A percentile compares a stretch with the other conserved stretches of the same genome.
Conservation (phyloP, 345 rosid genomes). For the Citrus cavaleriei region DNA sequence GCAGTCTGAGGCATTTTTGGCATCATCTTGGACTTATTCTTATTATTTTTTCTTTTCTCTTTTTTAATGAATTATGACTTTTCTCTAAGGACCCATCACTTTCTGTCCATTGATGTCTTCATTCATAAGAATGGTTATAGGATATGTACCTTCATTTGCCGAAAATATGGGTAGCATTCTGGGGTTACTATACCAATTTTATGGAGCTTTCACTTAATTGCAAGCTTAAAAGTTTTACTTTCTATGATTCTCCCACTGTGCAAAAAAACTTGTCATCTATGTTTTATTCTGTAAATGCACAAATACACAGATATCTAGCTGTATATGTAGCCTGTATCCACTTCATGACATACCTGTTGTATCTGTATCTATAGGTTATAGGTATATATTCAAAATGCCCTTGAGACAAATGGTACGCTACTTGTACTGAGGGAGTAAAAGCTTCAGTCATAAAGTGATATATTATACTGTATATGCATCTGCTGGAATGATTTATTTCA, state of each 20-base stretch:
- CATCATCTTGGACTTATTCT: background rate
- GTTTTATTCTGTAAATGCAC: background rate
- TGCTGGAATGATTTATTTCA: background rate
- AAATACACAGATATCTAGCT: background rate
- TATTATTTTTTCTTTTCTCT: background rate
- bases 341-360: background rate
- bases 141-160: background rate
- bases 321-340: background rate
- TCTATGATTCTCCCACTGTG: background rate
- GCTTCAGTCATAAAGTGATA: background rate
- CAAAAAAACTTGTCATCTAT: background rate
- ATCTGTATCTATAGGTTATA: background rate
- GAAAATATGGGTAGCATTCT: background rate
- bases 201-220: background rate
- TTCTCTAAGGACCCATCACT: background rate
- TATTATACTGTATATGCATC: background rate
- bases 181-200: background rate
- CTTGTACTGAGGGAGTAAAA: background rate
- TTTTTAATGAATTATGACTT: background rate
- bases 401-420: background rate
- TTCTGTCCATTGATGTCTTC: background rate
- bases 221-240: background rate
- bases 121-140: background rate
- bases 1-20: background rate
- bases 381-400: background rate